Base-by-base conservation (phyloP, 768 basidiomycete species). In the Rhizopogon sp. region DNA sequence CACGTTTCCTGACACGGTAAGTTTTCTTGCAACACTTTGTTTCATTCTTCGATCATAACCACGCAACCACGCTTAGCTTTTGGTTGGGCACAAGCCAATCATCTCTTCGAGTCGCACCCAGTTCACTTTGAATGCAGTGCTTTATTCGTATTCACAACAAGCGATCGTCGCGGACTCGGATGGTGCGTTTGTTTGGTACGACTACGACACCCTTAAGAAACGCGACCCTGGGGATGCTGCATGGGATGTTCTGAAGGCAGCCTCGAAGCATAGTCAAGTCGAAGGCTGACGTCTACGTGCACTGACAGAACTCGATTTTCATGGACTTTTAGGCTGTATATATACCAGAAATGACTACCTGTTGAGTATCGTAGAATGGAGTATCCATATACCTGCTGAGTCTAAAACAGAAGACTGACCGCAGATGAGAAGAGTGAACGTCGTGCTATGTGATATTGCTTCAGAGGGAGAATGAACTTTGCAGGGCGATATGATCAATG, bases 121-220 rank as follows among this genome's bases (percentile, higher is more conserved):
- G 31, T 83, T 90, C 64, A 69, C 73, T 43, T 70, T 84, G 45
- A 67, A 68, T 6, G 78, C 80, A 9, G 76, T 75, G 16, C 81
- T 85, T 8, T 90, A 84, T 67, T 89, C 88, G 10, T 75, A 86
- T 43, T 62, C 72, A 13, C 88, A 89, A 65, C 72, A 76, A 41
- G 72, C 79, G 9, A 75, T 87, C 51, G 88, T 88, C 6, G 80
- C 87, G 0, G 78, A 82, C 56, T 81, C 85, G 3, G 80, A 83
- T 60, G 80, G 84, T 54, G 75, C 78, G 3, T 63, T 87, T 17
- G 88, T 88, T 8, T 90, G 88, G 88, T 90, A 88, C 57, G 84
- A 90, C 65, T 90, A 90, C 58, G 84, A 87, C 54, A 73, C 59
- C 16, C 74, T 87, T 52, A 76, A 70, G 67, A 90, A 87, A 67